Evolutionary conservation across 139 green algal species (phyloP).

Genomic region (Desmodesmus armatus): DNA sequence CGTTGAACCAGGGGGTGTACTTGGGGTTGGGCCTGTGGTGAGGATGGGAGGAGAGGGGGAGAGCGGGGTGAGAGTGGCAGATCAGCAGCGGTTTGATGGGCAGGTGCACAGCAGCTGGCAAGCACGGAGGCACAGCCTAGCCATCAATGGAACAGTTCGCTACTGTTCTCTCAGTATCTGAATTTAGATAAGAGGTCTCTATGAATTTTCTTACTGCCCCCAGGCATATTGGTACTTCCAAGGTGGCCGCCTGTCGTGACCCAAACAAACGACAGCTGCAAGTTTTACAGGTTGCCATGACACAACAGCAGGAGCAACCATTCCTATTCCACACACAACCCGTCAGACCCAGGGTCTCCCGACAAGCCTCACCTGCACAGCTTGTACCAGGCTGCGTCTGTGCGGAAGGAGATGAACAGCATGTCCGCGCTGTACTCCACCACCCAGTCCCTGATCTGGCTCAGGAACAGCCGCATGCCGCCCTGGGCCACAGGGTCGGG

Average conservation of each 20-base stretch:
- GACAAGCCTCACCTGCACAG: slow-evolving; percentile 73
- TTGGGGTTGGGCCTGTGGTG: slow-evolving; percentile 57
- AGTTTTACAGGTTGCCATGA: no score
- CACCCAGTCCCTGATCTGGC: slow-evolving; percentile 93
- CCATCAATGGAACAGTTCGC: no score
- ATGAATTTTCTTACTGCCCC: no score
- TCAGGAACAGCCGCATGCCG: slow-evolving; percentile 90
- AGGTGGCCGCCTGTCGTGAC: no score
- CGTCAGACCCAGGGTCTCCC: no score
- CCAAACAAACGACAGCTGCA: no score
- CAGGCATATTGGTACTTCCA: no score
- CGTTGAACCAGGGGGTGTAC: slow-evolving; percentile 87
- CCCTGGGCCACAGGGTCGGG: slow-evolving; percentile 36
- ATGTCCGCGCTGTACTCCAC: slow-evolving; percentile 89
- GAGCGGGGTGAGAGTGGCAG: not conserved
- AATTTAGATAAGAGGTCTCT: no score
- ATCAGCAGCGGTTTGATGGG: no score
- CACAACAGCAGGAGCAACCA: no score
- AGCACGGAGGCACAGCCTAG: no score
- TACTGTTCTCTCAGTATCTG: no score
- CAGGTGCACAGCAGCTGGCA: not conserved
- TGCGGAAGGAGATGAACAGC: slow-evolving; percentile 93
- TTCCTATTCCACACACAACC: not conserved
- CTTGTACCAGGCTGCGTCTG: slow-evolving; percentile 93
- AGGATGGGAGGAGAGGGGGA: not conserved